These are phyloP conservation scores for Neurospora sp. DNA, from an alignment of 495 filamentous ascomycete genomes.

Conservation along the genomic window DNA sequence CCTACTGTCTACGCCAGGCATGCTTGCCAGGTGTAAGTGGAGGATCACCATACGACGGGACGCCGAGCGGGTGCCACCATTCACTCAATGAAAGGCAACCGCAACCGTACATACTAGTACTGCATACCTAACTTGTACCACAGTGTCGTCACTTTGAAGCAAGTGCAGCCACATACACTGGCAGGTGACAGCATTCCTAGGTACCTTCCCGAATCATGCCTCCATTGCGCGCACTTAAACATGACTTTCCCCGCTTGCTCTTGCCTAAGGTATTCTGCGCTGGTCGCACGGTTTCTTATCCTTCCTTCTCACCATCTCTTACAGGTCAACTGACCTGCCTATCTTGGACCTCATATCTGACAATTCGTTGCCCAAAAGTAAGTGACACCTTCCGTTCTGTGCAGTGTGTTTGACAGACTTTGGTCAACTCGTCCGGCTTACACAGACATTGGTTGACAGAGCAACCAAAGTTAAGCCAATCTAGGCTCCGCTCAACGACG, in stretches of 20 bases:
- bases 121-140: no score
- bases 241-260: background rate
- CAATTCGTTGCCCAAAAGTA: background rate
- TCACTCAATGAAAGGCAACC: background rate
- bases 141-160: background rate
- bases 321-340: background rate
- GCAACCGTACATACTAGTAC: background rate
- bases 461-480: background rate
- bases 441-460: background rate
- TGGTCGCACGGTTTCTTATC: background rate
- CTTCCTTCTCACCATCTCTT: background rate
- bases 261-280: background rate
- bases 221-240: background rate
- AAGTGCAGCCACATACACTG: background rate
- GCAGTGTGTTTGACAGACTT: background rate
- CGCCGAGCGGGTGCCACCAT: background rate
- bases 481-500: background rate
- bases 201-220: background rate
- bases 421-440: background rate
- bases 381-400: background rate
- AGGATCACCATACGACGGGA: background rate
- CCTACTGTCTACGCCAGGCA: background rate
- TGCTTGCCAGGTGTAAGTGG: background rate
- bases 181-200: background rate
- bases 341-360: background rate